Percentiles rank a stretch among this genome's conserved stretches.
phyloP scores from a whole-genome alignment of 768 basidiomycete genomes.

The Naganishia friedmannii region DNA sequence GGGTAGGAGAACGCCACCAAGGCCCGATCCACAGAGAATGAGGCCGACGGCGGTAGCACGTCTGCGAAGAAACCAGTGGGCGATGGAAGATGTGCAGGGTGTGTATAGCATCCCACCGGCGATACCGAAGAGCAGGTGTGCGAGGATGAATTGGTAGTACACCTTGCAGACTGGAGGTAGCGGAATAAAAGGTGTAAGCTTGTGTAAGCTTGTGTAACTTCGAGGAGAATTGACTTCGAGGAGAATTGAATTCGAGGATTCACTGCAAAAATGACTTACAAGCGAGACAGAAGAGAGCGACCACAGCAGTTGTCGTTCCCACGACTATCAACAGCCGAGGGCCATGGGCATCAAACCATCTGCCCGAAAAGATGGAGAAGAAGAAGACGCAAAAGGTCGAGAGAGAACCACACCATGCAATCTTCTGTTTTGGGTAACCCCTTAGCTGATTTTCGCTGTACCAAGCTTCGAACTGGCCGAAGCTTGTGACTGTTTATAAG shows the following conservation, averaged over 20 bases:
- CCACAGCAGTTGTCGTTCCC: slow-evolving; percentile 37
- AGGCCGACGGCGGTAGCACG: slow-evolving; percentile 45
- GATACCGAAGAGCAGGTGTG: slow-evolving; percentile 43
- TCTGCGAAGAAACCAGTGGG: slow-evolving; percentile 47
- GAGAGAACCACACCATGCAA: slow-evolving; percentile 45
- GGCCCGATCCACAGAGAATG: slow-evolving; percentile 44
- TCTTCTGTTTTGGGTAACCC: neutral
- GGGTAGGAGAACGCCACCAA: slow-evolving; percentile 48
- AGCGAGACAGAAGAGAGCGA: slow-evolving; percentile 41
- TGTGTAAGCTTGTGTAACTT: too few species aligned
- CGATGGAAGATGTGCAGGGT: slow-evolving; percentile 44
- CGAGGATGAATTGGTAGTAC: slow-evolving; percentile 50
- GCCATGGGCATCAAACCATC: slow-evolving; percentile 48
- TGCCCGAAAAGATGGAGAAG: slow-evolving; percentile 39
- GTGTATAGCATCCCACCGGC: slow-evolving; percentile 42
- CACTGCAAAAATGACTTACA: slow-evolving; percentile 43
- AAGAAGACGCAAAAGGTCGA: slow-evolving; percentile 40
- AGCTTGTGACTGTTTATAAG: slow-evolving; percentile 39
- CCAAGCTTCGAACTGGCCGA: slow-evolving; percentile 44
- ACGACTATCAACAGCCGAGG: slow-evolving; percentile 35
- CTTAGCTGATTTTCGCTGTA: slow-evolving; percentile 34
- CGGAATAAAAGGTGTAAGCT: neutral
- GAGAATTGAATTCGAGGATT: too few species aligned
- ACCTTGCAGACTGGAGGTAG: slow-evolving; percentile 41
- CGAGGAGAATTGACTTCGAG: too few species aligned